phyloP scores from a whole-genome alignment of 2,329 filamentous ascomycete genomes.

The Pseudocercospora cruenta region DNA sequence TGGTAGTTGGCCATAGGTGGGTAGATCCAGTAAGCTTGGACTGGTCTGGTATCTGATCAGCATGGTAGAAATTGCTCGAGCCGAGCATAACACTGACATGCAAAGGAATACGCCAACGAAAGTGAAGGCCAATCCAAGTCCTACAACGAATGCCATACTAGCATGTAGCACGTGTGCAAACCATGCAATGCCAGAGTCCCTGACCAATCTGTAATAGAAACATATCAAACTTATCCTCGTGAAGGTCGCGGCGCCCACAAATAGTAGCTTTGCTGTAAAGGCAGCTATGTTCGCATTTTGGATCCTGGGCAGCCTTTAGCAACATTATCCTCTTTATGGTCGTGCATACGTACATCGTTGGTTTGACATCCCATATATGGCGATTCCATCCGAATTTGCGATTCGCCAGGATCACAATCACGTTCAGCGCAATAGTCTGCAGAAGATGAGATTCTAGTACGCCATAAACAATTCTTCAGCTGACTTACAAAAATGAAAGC shows the following conservation, averaged over 20 bases:
- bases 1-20: constrained; percentile 37
- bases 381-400: constrained; percentile 47
- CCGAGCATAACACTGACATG: constrained; percentile 27
- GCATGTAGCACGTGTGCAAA: constrained; percentile 47
- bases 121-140: constrained; percentile 44
- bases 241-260: constrained; percentile 47
- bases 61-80: background rate
- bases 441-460: background rate
- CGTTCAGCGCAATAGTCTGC: constrained; percentile 42
- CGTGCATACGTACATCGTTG: background rate
- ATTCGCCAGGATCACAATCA: constrained; percentile 48
- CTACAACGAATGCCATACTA: constrained; percentile 43
- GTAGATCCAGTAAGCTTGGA: constrained; percentile 48
- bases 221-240: constrained; percentile 49
- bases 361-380: constrained; percentile 48
- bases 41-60: constrained; percentile 37
- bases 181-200: constrained; percentile 44
- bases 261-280: constrained; percentile 48
- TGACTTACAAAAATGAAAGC: constrained; percentile 32
- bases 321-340: background rate
- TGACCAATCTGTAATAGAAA: constrained; percentile 52
- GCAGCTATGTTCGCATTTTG: constrained; percentile 43
- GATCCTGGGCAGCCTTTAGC: constrained; percentile 19
- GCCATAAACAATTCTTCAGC: too few relatives aligned
- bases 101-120: constrained; percentile 46